These are phyloP conservation scores for Chrysosphaeria jannelii DNA, from an alignment of 2,329 filamentous ascomycete genomes.

Conservation along the genomic window DNA sequence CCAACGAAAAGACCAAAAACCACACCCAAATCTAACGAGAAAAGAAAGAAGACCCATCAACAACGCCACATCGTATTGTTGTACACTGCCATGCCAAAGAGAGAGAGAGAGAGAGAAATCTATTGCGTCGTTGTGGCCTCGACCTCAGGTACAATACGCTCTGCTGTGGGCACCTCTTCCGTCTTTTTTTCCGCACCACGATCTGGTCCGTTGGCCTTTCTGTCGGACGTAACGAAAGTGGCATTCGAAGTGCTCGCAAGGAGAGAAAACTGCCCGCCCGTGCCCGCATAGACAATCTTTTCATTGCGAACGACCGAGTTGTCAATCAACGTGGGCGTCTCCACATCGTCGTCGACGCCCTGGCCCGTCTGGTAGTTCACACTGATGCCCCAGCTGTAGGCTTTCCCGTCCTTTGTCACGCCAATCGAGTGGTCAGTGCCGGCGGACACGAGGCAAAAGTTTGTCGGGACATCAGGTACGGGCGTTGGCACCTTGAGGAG, in stretches of 20 bases:
- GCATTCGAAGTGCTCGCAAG: too few species aligned
- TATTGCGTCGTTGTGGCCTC: too few species aligned
- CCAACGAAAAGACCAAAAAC: too few species aligned
- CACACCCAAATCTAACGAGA: too few species aligned
- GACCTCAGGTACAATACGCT: too few species aligned
- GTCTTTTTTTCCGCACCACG: conserved; percentile 7
- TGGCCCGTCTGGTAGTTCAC: conserved; percentile 56
- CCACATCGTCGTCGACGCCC: conserved; percentile 50
- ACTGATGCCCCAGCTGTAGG: conserved; percentile 55
- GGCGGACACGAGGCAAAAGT: conserved; percentile 23
- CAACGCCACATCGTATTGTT: too few species aligned
- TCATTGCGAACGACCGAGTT: conserved; percentile 55
- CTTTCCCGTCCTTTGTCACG: conserved; percentile 35
- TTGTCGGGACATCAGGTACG: conserved; percentile 24
- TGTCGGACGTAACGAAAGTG: too few species aligned
- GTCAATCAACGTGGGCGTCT: conserved; percentile 48
- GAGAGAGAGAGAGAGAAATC: too few species aligned
- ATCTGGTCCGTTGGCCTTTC: too few species aligned
- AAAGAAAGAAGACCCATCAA: too few species aligned
- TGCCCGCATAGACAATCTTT: conserved; percentile 47
- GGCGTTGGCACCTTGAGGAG: conserved; percentile 37
- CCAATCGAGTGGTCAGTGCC: conserved; percentile 47
- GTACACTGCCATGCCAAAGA: too few species aligned
- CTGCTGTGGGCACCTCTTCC: too few species aligned
- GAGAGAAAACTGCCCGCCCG: conserved; percentile 61